Evolutionary conservation across 176 grass and related monocot genomes (phyloP).

Genomic region (Oryza rufipogon): DNA sequence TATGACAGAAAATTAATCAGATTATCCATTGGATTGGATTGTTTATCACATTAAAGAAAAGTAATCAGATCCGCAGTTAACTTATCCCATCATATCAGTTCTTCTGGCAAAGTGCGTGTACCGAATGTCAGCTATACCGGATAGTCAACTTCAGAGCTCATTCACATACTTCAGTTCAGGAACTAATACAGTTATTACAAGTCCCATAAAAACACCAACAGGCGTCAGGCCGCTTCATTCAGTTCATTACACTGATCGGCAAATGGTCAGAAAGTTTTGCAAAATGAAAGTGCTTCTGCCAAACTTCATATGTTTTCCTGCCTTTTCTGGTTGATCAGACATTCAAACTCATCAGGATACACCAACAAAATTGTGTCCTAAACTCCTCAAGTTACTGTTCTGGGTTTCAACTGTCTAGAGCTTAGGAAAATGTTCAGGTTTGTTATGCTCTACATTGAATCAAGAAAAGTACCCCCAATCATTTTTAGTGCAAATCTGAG

Average conservation of each 20-base stretch:
- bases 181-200: no score
- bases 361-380: neutral
- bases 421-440: neutral
- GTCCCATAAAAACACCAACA: no score
- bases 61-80: no score
- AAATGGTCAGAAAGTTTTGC: neutral
- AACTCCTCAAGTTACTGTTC: neutral
- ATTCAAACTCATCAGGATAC: neutral
- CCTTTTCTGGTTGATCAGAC: neutral
- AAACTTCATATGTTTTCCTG: neutral
- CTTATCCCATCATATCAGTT: no score
- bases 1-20: neutral
- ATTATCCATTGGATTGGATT: neutral
- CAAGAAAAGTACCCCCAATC: neutral
- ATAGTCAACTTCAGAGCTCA: no score
- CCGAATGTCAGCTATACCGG: no score
- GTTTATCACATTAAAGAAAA: neutral
- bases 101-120: no score
- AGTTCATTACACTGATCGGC: no score
- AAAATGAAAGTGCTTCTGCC: neutral
- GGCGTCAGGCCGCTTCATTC: no score
- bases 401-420: neutral
- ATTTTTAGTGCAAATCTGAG: neutral
- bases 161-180: no score
- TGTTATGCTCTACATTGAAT: neutral